phyloP scores from a whole-genome alignment of 116 monocot genomes.

The Dioscorea cayenensis region DNA sequence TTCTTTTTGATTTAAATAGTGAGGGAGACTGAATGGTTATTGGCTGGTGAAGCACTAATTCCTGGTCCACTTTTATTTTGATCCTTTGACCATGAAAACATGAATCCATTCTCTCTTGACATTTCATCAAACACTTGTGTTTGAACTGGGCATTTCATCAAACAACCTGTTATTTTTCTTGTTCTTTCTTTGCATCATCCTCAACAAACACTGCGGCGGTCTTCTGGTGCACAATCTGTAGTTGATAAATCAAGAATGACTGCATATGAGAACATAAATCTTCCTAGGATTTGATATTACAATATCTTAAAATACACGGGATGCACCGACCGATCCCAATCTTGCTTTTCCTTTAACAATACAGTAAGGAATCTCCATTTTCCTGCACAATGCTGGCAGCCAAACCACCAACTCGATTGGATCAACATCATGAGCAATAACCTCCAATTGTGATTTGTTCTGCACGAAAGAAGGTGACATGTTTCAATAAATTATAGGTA shows the following conservation, averaged over 20 bases:
- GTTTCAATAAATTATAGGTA: no score
- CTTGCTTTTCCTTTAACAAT: constrained; percentile 88
- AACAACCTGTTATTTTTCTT: no score
- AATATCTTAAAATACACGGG: neutral
- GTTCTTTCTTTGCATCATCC: no score
- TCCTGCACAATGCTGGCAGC: constrained; percentile 84
- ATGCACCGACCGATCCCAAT: constrained; percentile 49
- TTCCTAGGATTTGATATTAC: neutral
- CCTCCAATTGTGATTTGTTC: constrained; percentile 83
- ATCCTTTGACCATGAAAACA: no score
- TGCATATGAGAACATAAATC: neutral
- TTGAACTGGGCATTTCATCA: no score
- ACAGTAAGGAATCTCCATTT: constrained; percentile 90
- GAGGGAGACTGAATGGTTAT: no score
- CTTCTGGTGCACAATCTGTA: constrained; percentile 69
- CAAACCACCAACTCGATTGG: constrained; percentile 82
- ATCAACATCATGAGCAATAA: constrained; percentile 87
- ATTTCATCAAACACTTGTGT: no score
- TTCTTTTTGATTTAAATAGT: no score
- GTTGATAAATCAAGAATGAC: neutral
- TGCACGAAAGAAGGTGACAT: constrained; percentile 9
- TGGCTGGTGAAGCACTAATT: no score
- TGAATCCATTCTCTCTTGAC: no score
- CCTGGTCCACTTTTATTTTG: no score
- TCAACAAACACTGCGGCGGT: constrained; percentile 52